Conservation (phyloP, 495 filamentous ascomycete species). For the Aspergillus affinis region DNA sequence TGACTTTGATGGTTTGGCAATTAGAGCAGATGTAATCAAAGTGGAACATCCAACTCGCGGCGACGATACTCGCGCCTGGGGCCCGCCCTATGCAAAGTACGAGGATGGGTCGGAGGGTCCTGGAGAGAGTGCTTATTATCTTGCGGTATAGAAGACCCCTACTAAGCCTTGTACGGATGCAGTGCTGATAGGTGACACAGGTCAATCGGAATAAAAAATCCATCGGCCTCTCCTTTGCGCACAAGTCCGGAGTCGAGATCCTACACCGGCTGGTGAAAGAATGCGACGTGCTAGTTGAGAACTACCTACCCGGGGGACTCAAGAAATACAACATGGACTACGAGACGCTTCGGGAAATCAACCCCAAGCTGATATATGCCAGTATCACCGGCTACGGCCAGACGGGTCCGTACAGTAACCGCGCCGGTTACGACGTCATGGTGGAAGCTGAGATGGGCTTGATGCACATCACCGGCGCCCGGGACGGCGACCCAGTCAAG, state of each 20-base stretch:
- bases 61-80: slow-evolving; percentile 96
- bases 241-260: slow-evolving; percentile 77
- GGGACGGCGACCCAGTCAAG: slow-evolving; percentile 91
- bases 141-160: slow-evolving; percentile 61
- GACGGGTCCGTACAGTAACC: slow-evolving; percentile 83
- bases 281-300: slow-evolving; percentile 93
- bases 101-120: slow-evolving; percentile 62
- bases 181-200: slow-evolving; percentile 38
- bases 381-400: slow-evolving; percentile 82
- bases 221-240: slow-evolving; percentile 84
- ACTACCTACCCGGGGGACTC: slow-evolving; percentile 89
- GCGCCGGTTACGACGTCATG: slow-evolving; percentile 98
- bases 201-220: slow-evolving; percentile 98
- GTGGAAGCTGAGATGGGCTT: slow-evolving; percentile 97
- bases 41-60: slow-evolving; percentile 89
- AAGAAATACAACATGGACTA: slow-evolving; percentile 91
- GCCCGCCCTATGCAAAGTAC: slow-evolving; percentile 87
- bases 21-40: slow-evolving; percentile 93
- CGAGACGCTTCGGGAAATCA: slow-evolving; percentile 71
- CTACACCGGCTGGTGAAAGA: slow-evolving; percentile 79
- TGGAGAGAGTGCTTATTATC: slow-evolving; percentile 93
- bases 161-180: not conserved
- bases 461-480: slow-evolving; percentile 93
- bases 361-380: slow-evolving; percentile 70
- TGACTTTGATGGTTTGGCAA: not conserved